These are phyloP conservation scores for Spiraea crenata DNA, from an alignment of 331 rosid species.

Conservation along the genomic window DNA sequence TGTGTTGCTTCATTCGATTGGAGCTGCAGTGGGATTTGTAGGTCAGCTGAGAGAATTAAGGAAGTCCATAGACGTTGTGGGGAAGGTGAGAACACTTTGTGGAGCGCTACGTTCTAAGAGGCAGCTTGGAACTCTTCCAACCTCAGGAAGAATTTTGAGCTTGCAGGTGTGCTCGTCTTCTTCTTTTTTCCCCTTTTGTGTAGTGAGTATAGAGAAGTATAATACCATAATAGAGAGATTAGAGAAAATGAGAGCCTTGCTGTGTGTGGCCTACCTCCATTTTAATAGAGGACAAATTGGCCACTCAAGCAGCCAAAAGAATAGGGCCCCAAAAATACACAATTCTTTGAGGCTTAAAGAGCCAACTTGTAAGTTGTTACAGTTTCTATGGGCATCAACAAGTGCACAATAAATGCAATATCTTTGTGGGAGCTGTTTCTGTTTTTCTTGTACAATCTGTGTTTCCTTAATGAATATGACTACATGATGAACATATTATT, in stretches of 20 bases:
- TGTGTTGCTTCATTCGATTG: conserved; percentile 97
- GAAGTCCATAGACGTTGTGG: conserved; percentile 92
- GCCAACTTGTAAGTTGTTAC: conserved; percentile 50
- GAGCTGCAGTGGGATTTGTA: conserved; percentile 97
- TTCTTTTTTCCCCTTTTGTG: conserved; percentile 11
- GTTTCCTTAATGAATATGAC: conserved; percentile 8
- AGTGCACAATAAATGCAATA: conserved; percentile 32
- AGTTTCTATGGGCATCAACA: conserved; percentile 47
- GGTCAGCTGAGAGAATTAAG: conserved; percentile 87
- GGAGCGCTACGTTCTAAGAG: conserved; percentile 66
- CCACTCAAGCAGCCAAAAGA: conserved; percentile 49
- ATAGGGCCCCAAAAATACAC: conserved; percentile 35
- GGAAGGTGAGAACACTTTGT: conserved; percentile 77
- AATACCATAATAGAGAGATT: conserved; percentile 25
- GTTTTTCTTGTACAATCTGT: conserved; percentile 28
- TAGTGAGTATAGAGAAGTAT: conserved; percentile 40
- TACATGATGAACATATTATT: conserved; percentile 2
- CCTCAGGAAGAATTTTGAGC: conserved; percentile 51
- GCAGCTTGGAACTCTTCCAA: conserved; percentile 46
- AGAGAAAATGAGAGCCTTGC: conserved; percentile 24
- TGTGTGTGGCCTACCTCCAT: conserved; percentile 49
- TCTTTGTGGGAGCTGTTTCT: conserved; percentile 23
- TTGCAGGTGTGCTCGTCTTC: conserved; percentile 28
- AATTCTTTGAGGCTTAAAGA: conserved; percentile 66
- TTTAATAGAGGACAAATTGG: conserved; percentile 57